These are phyloP conservation scores for Komagataella phaffii DNA, from an alignment of 805 yeast species.

Conservation along the genomic window DNA sequence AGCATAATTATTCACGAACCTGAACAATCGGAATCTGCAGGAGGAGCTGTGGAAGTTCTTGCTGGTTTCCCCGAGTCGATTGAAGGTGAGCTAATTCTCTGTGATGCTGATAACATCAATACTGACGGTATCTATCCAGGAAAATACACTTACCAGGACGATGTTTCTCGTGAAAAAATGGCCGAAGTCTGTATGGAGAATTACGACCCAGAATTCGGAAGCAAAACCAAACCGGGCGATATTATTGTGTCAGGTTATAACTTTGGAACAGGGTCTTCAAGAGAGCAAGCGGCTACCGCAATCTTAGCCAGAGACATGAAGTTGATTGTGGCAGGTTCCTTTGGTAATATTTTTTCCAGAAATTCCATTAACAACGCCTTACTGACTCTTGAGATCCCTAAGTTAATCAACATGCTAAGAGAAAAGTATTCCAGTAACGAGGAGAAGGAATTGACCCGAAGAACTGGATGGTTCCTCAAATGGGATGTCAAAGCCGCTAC, in stretches of 20 bases:
- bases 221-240: constrained; percentile 76
- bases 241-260: constrained; percentile 87
- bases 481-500: constrained; percentile 88
- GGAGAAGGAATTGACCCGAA: constrained; percentile 66
- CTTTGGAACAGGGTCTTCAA: constrained; percentile 96
- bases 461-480: constrained; percentile 86
- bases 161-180: constrained; percentile 88
- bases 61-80: constrained; percentile 87
- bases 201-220: constrained; percentile 80
- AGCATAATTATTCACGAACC: constrained; percentile 19
- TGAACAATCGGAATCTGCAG: constrained; percentile 15
- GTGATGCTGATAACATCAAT: constrained; percentile 94
- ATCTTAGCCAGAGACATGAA: constrained; percentile 88
- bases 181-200: constrained; percentile 99
- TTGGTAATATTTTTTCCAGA: constrained; percentile 92
- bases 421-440: constrained; percentile 38
- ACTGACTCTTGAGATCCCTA: constrained; percentile 87
- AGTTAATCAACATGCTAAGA: constrained; percentile 65
- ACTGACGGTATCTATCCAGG: constrained; percentile 99
- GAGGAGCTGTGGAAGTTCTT: constrained; percentile 53
- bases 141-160: constrained; percentile 97
- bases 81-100: constrained; percentile 82
- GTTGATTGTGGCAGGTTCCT: constrained; percentile 91
- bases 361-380: constrained; percentile 95
- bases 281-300: constrained; percentile 99